Evolutionary conservation across 2,329 filamentous ascomycete species (phyloP).

Genomic region (Cercospora sp.): DNA sequence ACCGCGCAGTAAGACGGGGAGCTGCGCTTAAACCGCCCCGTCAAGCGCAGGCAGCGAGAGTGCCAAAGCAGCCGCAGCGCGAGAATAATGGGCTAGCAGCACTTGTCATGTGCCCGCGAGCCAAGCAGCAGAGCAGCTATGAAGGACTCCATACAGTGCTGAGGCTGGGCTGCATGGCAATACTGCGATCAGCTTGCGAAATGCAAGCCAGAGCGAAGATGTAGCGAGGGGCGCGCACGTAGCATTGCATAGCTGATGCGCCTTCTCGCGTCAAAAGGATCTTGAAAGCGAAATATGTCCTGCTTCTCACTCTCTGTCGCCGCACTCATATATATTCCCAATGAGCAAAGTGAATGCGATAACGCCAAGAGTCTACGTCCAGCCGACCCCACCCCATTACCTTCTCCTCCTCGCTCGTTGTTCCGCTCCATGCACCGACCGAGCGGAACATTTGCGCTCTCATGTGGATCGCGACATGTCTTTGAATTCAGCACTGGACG

Average conservation of each 20-base stretch:
- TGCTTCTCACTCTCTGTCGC: not conserved
- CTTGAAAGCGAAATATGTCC: not conserved
- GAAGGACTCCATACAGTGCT: not conserved
- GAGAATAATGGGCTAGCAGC: not conserved
- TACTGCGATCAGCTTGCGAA: not conserved
- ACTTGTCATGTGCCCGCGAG: no score
- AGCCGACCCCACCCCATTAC: not conserved
- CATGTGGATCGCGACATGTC: constrained; percentile 9
- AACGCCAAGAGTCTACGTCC: not conserved
- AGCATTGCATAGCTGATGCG: not conserved
- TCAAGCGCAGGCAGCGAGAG: not conserved
- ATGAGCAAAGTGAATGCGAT: not conserved
- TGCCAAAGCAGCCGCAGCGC: not conserved
- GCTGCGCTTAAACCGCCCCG: not conserved
- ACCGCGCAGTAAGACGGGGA: not conserved
- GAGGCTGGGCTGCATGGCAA: not conserved
- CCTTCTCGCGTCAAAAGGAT: not conserved
- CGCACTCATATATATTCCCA: not conserved
- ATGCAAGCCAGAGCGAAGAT: not conserved
- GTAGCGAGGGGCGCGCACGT: not conserved
- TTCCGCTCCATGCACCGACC: constrained; percentile 1
- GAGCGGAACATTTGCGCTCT: constrained; percentile 7
- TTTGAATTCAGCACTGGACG: constrained; percentile 19
- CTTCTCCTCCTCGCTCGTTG: constrained; percentile 1
- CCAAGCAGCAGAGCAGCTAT: not conserved